Evolutionary conservation across 129 eudicot genomes (phyloP).

Genomic region (Lactuca saligna): DNA sequence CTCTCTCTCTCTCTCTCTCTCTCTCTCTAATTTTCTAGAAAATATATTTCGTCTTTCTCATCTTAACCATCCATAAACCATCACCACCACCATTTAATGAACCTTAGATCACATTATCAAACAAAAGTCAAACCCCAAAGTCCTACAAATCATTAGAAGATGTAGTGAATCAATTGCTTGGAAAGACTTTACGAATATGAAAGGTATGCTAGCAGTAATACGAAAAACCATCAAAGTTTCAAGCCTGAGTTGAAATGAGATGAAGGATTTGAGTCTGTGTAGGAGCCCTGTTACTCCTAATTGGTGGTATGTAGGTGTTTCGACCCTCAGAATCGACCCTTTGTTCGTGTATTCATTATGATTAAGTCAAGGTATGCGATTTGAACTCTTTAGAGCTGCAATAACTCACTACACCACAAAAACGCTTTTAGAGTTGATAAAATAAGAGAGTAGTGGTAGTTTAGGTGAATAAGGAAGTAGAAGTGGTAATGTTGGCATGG

Average conservation of each 20-base stretch:
- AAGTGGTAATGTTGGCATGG: slow-evolving; percentile 26
- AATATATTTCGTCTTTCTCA: too few species aligned
- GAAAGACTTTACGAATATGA: slow-evolving; percentile 93
- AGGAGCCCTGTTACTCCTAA: slow-evolving; percentile 72
- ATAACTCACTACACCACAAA: slow-evolving; percentile 76
- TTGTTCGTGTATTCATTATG: slow-evolving; percentile 87
- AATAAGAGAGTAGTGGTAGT: slow-evolving; percentile 45
- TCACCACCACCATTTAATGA: too few species aligned
- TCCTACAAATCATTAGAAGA: slow-evolving; percentile 87
- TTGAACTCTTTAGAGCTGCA: slow-evolving; percentile 77
- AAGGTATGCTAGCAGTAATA: slow-evolving; percentile 95
- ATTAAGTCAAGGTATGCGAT: slow-evolving; percentile 93
- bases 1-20: too few species aligned
- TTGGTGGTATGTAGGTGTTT: slow-evolving; percentile 98
- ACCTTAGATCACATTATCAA: too few species aligned
- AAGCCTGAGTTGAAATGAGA: slow-evolving; percentile 78
- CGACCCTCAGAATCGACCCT: slow-evolving; percentile 89
- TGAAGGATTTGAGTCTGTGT: slow-evolving; percentile 80
- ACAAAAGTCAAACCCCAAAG: slow-evolving; percentile 26
- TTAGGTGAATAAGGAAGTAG: slow-evolving; percentile 40
- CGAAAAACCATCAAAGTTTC: slow-evolving; percentile 63
- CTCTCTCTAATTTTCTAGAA: too few species aligned
- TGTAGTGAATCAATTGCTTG: slow-evolving; percentile 98
- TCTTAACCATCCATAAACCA: too few species aligned
- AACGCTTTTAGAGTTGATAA: slow-evolving; percentile 71